Percentiles rank a stretch among this genome's conserved stretches.
Conservation (phyloP, 177 flowering plant genomes). For the Telopea speciosissima region DNA sequence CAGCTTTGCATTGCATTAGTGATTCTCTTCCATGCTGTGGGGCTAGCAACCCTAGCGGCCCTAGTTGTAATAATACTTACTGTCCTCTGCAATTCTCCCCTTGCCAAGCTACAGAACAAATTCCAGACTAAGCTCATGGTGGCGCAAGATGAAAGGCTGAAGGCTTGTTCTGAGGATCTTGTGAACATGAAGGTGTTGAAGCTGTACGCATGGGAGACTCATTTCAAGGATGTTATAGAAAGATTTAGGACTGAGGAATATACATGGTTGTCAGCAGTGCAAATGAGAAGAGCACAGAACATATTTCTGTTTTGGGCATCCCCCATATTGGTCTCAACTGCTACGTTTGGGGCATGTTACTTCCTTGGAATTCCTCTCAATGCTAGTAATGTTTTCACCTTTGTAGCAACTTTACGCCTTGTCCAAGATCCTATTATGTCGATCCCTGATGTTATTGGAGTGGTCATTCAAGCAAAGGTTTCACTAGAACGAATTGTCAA, state of each 20-base stretch:
- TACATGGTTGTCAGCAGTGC: conserved; percentile 34
- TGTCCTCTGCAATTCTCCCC: conserved; percentile 39
- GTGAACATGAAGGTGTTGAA: conserved; percentile 57
- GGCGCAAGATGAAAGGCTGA: conserved; percentile 48
- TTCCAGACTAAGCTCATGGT: conserved; percentile 41
- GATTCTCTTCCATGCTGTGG: conserved; percentile 39
- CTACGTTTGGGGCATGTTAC: conserved; percentile 47
- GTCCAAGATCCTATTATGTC: conserved; percentile 51
- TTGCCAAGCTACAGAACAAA: conserved; percentile 48
- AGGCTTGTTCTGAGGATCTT: conserved; percentile 44
- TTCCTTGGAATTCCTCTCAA: conserved; percentile 38
- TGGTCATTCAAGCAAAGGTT: conserved; percentile 54
- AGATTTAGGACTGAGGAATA: conserved; percentile 36
- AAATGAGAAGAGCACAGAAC: conserved; percentile 30
- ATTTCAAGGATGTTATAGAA: conserved; percentile 51
- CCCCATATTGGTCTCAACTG: conserved; percentile 43
- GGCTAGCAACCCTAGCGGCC: conserved; percentile 44
- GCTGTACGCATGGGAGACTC: conserved; percentile 65
- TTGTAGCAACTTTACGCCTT: conserved; percentile 52
- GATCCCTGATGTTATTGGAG: conserved; percentile 44
- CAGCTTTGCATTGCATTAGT: conserved; percentile 41
- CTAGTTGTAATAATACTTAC: conserved; percentile 32
- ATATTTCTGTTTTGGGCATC: conserved; percentile 48
- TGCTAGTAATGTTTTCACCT: conserved; percentile 53
- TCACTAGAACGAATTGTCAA: conserved; percentile 40